Conservation (phyloP, 2,329 filamentous ascomycete genomes). For the Scytalidium lignicola region DNA sequence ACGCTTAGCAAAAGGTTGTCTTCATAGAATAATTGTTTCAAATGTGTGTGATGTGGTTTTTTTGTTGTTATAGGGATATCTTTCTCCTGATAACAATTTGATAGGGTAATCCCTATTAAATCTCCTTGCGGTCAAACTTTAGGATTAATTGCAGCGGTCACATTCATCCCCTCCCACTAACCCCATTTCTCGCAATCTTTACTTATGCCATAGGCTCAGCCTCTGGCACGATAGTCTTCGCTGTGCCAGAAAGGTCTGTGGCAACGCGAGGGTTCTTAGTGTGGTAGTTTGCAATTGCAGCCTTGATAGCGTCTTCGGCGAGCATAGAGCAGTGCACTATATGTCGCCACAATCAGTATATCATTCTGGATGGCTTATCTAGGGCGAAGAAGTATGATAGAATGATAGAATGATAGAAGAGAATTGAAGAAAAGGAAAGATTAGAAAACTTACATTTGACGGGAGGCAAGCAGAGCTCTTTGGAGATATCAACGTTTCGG, state of each 20-base stretch:
- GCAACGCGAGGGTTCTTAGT: conserved; percentile 76
- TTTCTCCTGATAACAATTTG: too few relatives aligned
- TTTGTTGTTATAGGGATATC: too few relatives aligned
- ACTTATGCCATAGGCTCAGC: background rate
- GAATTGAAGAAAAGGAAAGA: conserved; percentile 1
- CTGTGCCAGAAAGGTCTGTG: conserved; percentile 74
- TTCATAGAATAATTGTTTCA: too few relatives aligned
- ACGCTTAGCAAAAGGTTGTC: too few relatives aligned
- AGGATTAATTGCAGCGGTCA: too few relatives aligned
- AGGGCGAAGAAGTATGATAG: too few relatives aligned
- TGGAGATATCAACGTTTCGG: conserved; percentile 96
- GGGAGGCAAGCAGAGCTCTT: conserved; percentile 85
- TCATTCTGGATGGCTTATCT: too few relatives aligned
- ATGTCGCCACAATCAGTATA: background rate
- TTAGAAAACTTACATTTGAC: conserved; percentile 67
- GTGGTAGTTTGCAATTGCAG: conserved; percentile 85
- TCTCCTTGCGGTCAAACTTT: too few relatives aligned
- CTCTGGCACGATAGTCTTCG: background rate
- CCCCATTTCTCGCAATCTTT: too few relatives aligned
- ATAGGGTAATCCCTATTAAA: too few relatives aligned
- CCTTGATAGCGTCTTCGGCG: conserved; percentile 89
- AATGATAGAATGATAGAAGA: background rate
- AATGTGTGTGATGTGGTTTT: too few relatives aligned
- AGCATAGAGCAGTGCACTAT: conserved; percentile 88
- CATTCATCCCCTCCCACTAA: background rate